These are phyloP conservation scores for Pisolithus tinctorius DNA, from an alignment of 768 basidiomycete species.

Conservation along the genomic window DNA sequence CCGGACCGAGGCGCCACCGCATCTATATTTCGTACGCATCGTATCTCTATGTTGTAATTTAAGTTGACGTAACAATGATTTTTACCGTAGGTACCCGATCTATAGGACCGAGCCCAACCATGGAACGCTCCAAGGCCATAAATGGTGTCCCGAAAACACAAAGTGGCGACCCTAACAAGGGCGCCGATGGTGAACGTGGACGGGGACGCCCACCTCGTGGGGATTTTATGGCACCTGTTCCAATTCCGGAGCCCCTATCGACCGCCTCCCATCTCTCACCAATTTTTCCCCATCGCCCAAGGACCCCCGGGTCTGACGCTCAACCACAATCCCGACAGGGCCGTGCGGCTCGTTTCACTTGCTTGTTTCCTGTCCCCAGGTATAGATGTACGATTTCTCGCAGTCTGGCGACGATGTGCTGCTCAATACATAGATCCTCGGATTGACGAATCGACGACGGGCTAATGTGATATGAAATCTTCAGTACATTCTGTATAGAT, in stretches of 20 bases:
- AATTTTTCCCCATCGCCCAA: too few species aligned
- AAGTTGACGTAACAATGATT: constrained; percentile 5
- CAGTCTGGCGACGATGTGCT: too few species aligned
- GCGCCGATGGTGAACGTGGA: not conserved
- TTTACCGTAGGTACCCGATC: not conserved
- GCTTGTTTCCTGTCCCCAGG: too few species aligned
- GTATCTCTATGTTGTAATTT: not conserved
- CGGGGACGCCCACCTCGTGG: not conserved
- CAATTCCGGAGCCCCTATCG: not conserved
- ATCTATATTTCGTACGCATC: constrained; percentile 27
- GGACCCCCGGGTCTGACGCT: too few species aligned
- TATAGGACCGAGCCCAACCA: constrained; percentile 12
- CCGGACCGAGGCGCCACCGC: constrained; percentile 46
- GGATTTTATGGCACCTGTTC: not conserved
- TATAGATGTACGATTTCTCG: too few species aligned
- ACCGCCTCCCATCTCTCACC: not conserved
- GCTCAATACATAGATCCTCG: too few species aligned
- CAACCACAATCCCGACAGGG: too few species aligned
- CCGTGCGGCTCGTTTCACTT: too few species aligned
- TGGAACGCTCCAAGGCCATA: constrained; percentile 58
- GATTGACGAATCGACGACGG: too few species aligned
- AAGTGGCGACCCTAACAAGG: not conserved
- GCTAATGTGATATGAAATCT: too few species aligned
- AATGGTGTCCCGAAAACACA: constrained; percentile 18
- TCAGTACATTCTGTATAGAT: too few species aligned